Percentiles rank a stretch among this genome's conserved stretches.
These are phyloP conservation scores for Hypoxylon subgilvum DNA, from an alignment of 495 filamentous ascomycete species.

Conservation along the genomic window DNA sequence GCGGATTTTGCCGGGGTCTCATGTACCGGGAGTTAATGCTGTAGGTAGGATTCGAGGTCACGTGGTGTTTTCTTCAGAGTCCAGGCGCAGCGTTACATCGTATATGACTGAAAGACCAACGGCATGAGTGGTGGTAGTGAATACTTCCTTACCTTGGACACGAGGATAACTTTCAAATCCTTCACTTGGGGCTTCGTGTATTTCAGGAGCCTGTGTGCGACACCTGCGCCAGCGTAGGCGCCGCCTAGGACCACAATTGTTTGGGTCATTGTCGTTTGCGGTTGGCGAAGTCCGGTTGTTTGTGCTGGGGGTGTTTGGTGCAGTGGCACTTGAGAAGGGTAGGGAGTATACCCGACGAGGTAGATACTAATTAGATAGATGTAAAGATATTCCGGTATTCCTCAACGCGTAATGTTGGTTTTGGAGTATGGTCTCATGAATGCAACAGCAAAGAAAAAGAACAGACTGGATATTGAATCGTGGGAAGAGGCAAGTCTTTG, in stretches of 20 bases:
- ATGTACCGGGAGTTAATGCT: background rate
- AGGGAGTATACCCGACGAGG: background rate
- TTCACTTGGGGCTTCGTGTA: slow-evolving; percentile 39
- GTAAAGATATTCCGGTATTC: background rate
- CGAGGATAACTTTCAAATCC: slow-evolving; percentile 54
- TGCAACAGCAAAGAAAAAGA: background rate
- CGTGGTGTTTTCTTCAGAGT: slow-evolving; percentile 8
- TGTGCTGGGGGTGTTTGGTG: background rate
- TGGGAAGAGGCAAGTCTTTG: background rate
- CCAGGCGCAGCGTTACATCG: background rate
- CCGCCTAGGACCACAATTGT: slow-evolving; percentile 63
- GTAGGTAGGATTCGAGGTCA: slow-evolving; percentile 7
- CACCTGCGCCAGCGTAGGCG: slow-evolving; percentile 57
- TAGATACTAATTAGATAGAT: background rate
- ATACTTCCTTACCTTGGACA: slow-evolving; percentile 48
- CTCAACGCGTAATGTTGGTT: background rate
- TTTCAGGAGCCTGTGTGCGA: slow-evolving; percentile 62
- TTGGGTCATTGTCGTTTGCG: slow-evolving; percentile 44
- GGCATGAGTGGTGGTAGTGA: background rate
- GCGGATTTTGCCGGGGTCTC: slow-evolving; percentile 10
- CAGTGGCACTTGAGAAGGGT: background rate
- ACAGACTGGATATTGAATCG: background rate
- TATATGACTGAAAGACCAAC: background rate
- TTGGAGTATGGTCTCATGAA: background rate
- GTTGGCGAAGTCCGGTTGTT: slow-evolving; percentile 27